Base-by-base conservation (phyloP, 2,329 filamentous ascomycete genomes). In the Pochonia chlamydosporia region DNA sequence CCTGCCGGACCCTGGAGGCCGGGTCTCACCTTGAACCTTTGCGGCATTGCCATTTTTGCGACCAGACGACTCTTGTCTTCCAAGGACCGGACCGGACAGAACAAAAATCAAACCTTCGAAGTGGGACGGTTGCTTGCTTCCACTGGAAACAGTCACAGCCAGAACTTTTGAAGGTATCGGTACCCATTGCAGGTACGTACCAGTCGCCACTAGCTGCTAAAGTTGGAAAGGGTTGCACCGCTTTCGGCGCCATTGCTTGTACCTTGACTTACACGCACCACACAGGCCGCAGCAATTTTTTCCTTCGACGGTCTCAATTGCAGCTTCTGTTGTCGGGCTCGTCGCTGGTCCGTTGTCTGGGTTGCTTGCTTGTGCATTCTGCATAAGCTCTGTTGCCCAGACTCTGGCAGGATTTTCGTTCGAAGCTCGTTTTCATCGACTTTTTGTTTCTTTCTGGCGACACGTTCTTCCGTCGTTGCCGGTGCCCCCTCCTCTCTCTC, bases 401-500 rank as follows among this genome's bases (percentile, higher is more conserved):
- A 6, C 9, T 33, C 14, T 33, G 6, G 30, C 30, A n/a, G 30
- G 5, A 11, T 14, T 14, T 18, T 5, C 4, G 14, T 16, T 28
- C 13, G 13, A 13, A 28, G 7, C 26, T 28, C 26, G 13, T 28
- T 28, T 28, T 28, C 26, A 16, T 39, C 35, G 33, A 36, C n/a
- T n/a, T 8, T 36, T 20, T 18, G 18, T 39, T 24, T 43, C 8
- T 31, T 43, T 18, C 35, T 44, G 23, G 20, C 43, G 43, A 42
- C 40, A 43, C 46, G 21, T 28, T 37, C 36, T 42, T 42, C 49
- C 42, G 33, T 45, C 46, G 43, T 39, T 48, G 43, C 40, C 40
- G 41, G 41, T 30, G 23, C 30, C 40, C 28, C 33, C 36, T 21
- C 24, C 41, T 24, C 24, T 26, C 28, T n/a, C 28, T 24, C 21